Evolutionary conservation across 2,329 filamentous ascomycete species (phyloP), one percentile per base, ranked within the genome.

Genomic region (Herpotrichia juniperi): DNA sequence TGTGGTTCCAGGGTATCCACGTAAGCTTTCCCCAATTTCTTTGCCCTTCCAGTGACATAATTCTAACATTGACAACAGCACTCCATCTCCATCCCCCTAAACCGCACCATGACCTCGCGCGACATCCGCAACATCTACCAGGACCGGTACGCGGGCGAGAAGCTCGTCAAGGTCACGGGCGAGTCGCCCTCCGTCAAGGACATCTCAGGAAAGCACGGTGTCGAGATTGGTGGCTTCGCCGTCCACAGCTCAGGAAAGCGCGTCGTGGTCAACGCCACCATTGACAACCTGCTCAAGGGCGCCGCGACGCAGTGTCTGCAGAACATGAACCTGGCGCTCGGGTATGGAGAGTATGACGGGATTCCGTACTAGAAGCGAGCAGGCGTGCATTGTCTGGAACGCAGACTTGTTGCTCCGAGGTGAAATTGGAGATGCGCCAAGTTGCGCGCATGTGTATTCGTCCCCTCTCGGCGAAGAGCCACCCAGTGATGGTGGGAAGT

Each of bases 111-210:
- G 90, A 90, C 87, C 2, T 93, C 90, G 35, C 88, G 94, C 46
- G 93, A 97, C 71, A 91, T 99, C 63, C 87, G 94, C 56, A 91
- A 96, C 69, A 80, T 97, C 52, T 99, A 96, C 81, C 93, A 97
- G 76, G 93, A 97, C 66, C 86, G 93, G 21, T 99, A 96, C 69
- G 93, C 93, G 5, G 93, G 93, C 45, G 94, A 97, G 83, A 93
- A 92, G 78, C 86, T 99, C 14, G 88, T 99, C 71, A 96, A 94
- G 82, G 86, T 97, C 17, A 84, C 90, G 4, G 93, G 93, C 48
- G 93, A 97, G 74, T 84, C 90, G 0, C 94, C 93, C 2, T 79
- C 87, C 10, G 93, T 97, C 50, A 96, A 92, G 78, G 80, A 86
- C 62, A 97, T 97, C 66, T 85, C 85, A 62, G 86, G 89, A 58